Evolutionary conservation across 1,284 basidiomycete genomes (phyloP), one percentile per base, ranked within the genome.

Genomic region (Fomitopsis pinicola): DNA sequence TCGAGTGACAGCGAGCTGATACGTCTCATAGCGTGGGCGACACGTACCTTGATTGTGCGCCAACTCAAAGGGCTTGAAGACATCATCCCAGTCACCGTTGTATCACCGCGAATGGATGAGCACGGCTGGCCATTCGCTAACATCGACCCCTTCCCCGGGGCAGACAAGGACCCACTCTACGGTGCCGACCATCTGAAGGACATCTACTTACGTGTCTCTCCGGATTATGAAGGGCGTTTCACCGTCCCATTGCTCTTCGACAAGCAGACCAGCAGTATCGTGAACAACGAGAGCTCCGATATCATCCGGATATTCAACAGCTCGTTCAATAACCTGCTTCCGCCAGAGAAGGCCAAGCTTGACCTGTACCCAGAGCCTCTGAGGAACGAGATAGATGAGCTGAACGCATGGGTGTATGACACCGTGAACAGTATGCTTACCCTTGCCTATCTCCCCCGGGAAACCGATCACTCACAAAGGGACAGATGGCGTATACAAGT

Each of bases 161-260:
- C 94, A 0, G 87, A 88, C 9, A 75, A 71, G n/a, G 95, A 97
- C 74, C 85, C 88, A 1, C 70, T 94, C 38, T 87, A 90, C 76
- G 76, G 82, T 44, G 80, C 87, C 7, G 73, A 85, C 60, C 88
- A 97, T 72, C 73, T 98, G 69, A 88, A 86, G 64, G 95, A 98
- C 60, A 78, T 98, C 48, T 99, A 98, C 77, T 77, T 91, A 64
- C 86, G 83, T 62, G 92, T 86, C 0, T 79, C 94, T 63, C 87
- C 89, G 1, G 71, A 86, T 56, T 96, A 92, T 66, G 65, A 68
- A 9, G 89, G 89, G 57, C 82, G 89, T 83, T 95, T 92, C 79
- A 94, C 94, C 3, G 94, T 96, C 2, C 96, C 97, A 17, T 78
- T 96, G 55, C 78, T 98, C 1, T 99, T 95, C 93, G 97, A 98